phyloP scores from a whole-genome alignment of 139 green algal species.

The Pleodorina starrii region DNA sequence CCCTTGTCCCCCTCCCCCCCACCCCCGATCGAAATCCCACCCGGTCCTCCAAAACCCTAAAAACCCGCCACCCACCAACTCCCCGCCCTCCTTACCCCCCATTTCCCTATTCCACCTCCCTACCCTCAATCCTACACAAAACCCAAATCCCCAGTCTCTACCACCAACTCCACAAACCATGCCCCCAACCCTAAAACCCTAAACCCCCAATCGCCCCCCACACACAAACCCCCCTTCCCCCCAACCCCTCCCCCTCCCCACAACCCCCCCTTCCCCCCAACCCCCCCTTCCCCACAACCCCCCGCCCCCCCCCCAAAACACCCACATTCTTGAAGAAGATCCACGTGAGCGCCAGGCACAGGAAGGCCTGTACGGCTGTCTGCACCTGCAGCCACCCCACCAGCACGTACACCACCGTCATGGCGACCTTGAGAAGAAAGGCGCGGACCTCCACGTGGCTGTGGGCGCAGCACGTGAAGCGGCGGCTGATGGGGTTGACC shows the following conservation, averaged over 20 bases:
- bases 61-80: too few relatives aligned
- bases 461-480: constrained; percentile 52
- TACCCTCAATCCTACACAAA: too few relatives aligned
- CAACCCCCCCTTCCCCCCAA: background rate
- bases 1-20: too few relatives aligned
- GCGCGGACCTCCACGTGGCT: constrained; percentile 42
- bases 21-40: too few relatives aligned
- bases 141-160: too few relatives aligned
- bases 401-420: constrained; percentile 42
- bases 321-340: constrained; percentile 46
- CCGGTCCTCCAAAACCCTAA: too few relatives aligned
- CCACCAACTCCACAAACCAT: too few relatives aligned
- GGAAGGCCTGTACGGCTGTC: constrained; percentile 28
- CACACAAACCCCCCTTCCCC: background rate
- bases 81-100: too few relatives aligned
- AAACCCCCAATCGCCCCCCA: too few relatives aligned
- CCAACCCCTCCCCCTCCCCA: background rate
- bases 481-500: constrained; percentile 49
- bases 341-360: constrained; percentile 47
- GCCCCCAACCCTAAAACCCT: too few relatives aligned
- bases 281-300: background rate
- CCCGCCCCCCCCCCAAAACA: background rate
- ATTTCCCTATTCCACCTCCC: too few relatives aligned
- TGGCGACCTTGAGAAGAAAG: constrained; percentile 33
- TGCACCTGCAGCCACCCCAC: constrained; percentile 41